A percentile compares a stretch with the other conserved stretches of the same genome.
phyloP scores from a whole-genome alignment of 306 rosid genomes.

The Amphicarpaea edgeworthii region DNA sequence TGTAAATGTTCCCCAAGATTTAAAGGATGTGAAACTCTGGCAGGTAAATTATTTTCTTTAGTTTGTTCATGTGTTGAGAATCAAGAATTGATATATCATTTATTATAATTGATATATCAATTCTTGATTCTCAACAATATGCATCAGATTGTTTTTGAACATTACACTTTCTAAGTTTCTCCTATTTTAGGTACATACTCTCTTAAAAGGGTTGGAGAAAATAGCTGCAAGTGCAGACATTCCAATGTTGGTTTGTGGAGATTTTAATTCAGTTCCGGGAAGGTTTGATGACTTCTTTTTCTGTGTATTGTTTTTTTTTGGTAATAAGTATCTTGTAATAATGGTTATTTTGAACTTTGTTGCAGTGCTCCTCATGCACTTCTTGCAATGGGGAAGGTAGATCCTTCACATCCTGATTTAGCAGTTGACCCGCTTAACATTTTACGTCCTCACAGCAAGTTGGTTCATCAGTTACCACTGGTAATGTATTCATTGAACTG shows the following conservation, averaged over 20 bases:
- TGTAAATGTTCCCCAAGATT: constrained; percentile 81
- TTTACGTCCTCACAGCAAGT: constrained; percentile 90
- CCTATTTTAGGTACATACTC: constrained; percentile 82
- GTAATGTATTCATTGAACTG: constrained; percentile 54
- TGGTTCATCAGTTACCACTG: constrained; percentile 93
- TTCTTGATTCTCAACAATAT: too few species aligned
- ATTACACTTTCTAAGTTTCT: constrained; percentile 35
- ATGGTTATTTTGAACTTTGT: constrained; percentile 48
- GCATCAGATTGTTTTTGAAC: background rate
- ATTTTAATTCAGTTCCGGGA: constrained; percentile 93
- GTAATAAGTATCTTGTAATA: constrained; percentile 33
- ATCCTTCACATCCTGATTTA: constrained; percentile 83
- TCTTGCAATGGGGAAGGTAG: constrained; percentile 95
- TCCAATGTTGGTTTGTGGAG: constrained; percentile 99
- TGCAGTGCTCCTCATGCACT: constrained; percentile 97
- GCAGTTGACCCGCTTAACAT: constrained; percentile 90
- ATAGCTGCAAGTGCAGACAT: constrained; percentile 95
- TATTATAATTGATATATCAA: too few species aligned
- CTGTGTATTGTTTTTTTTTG: background rate
- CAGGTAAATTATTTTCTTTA: constrained; percentile 66
- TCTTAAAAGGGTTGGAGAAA: constrained; percentile 95
- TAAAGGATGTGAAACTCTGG: constrained; percentile 97
- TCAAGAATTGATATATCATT: too few species aligned
- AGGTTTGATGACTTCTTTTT: constrained; percentile 60
- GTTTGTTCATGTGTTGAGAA: too few species aligned